Conservation (phyloP, 306 rosid species). For the Gastrolobium bilobum region DNA sequence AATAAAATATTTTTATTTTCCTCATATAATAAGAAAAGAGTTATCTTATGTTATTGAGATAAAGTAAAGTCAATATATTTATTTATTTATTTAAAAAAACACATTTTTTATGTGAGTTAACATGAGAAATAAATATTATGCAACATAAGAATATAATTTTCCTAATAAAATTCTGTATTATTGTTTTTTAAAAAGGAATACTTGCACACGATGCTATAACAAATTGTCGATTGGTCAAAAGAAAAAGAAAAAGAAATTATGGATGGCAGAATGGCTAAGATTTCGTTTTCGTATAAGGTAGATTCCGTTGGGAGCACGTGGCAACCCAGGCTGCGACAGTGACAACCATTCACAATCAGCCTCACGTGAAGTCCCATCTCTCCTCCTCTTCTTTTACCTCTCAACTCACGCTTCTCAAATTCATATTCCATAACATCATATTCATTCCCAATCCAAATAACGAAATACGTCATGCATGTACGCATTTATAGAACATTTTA, state of each 20-base stretch:
- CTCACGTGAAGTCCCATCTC: constrained; percentile 52
- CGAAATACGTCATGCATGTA: too few relatives aligned
- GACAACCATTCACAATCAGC: constrained; percentile 22
- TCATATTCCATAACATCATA: not conserved
- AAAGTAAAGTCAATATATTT: too few relatives aligned
- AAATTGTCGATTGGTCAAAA: not conserved
- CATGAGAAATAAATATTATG: too few relatives aligned
- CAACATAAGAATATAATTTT: too few relatives aligned
- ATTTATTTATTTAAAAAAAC: too few relatives aligned
- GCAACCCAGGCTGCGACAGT: constrained; percentile 19
- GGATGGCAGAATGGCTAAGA: not conserved
- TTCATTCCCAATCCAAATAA: constrained; percentile 15
- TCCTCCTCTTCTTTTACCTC: not conserved
- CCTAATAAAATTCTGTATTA: not conserved
- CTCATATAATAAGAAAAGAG: too few relatives aligned
- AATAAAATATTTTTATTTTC: too few relatives aligned
- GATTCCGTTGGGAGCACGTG: constrained; percentile 39
- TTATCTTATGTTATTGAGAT: too few relatives aligned
- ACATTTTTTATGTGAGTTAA: too few relatives aligned
- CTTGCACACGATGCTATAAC: too few relatives aligned
- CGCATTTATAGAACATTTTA: too few relatives aligned
- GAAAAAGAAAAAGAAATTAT: not conserved
- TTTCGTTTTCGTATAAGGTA: constrained; percentile 11
- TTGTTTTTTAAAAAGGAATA: not conserved
- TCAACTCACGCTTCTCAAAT: not conserved